A percentile compares a stretch with the other conserved stretches of the same genome.
These are phyloP conservation scores for Eragrostis curvula DNA, from an alignment of 176 grass and related monocot genomes.

Conservation along the genomic window DNA sequence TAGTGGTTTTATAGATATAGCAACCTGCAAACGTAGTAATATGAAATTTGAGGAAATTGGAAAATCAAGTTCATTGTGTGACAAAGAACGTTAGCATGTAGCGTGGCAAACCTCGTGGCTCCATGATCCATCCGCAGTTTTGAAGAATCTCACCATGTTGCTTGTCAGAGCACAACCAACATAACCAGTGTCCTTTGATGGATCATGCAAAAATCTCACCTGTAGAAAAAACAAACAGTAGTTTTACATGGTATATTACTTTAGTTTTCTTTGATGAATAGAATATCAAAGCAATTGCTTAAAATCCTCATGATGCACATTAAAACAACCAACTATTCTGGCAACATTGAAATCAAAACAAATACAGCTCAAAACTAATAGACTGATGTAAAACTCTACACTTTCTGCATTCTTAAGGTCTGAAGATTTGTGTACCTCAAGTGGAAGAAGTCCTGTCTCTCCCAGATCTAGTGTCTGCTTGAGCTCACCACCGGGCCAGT, in stretches of 20 bases:
- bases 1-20: constrained; percentile 69
- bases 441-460: constrained; percentile 68
- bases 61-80: not conserved
- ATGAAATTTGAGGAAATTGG: not conserved
- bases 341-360: not conserved
- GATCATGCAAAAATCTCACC: constrained; percentile 96
- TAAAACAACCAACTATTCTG: not conserved
- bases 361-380: not conserved
- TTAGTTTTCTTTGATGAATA: not conserved
- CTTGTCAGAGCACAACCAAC: constrained; percentile 85
- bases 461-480: constrained; percentile 87
- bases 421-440: constrained; percentile 59
- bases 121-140: constrained; percentile 79
- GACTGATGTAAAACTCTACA: not conserved
- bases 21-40: constrained; percentile 47
- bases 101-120: constrained; percentile 71
- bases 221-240: constrained; percentile 34
- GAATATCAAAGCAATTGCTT: not conserved
- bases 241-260: not conserved
- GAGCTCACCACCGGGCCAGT: constrained; percentile 89
- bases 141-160: constrained; percentile 97
- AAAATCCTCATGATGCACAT: not conserved
- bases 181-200: constrained; percentile 93
- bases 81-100: constrained; percentile 25
- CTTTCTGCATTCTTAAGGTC: not conserved